Percentiles rank a stretch among this genome's conserved stretches.
phyloP scores from a whole-genome alignment of 164 flowering plant genomes.

The Liriodendron chinense region DNA sequence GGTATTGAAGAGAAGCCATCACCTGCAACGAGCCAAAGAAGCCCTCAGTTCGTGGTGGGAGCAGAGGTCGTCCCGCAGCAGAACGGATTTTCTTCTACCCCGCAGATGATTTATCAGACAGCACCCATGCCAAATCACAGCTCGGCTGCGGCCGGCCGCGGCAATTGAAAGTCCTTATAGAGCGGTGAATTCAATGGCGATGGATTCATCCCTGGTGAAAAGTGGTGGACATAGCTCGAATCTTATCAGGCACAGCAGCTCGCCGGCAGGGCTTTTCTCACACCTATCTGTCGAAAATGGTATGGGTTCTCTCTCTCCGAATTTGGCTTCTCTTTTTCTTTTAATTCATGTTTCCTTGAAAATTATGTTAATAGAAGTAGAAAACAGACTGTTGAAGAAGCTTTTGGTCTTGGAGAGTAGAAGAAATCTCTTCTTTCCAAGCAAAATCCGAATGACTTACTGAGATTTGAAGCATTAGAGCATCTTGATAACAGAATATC shows the following conservation, averaged over 20 bases:
- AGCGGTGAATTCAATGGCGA: slow-evolving; percentile 23
- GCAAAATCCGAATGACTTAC: too few species aligned
- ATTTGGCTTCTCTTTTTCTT: neutral
- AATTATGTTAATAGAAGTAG: neutral
- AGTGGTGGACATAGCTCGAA: slow-evolving; percentile 33
- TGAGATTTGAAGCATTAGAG: too few species aligned
- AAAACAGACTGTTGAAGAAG: neutral
- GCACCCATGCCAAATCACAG: slow-evolving; percentile 25
- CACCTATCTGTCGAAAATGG: slow-evolving; percentile 53
- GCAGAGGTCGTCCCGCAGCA: slow-evolving; percentile 10
- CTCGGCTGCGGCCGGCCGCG: slow-evolving; percentile 6
- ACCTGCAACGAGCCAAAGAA: slow-evolving; percentile 1
- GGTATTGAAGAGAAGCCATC: slow-evolving; percentile 18
- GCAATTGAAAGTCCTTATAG: slow-evolving; percentile 23
- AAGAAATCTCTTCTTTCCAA: neutral
- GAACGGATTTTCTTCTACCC: slow-evolving; percentile 16
- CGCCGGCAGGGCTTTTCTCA: slow-evolving; percentile 81
- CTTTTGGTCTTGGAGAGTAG: neutral
- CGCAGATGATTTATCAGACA: slow-evolving; percentile 18
- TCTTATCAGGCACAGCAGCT: slow-evolving; percentile 81
- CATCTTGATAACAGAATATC: too few species aligned
- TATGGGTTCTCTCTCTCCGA: slow-evolving; percentile 18
- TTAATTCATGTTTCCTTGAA: neutral
- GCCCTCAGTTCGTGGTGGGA: slow-evolving; percentile 11
- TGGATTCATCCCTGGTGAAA: slow-evolving; percentile 32